A percentile compares a stretch with the other conserved stretches of the same genome.
Evolutionary conservation across 345 rosid genomes (phyloP).

Genomic region (Rhodamnia argentea): DNA sequence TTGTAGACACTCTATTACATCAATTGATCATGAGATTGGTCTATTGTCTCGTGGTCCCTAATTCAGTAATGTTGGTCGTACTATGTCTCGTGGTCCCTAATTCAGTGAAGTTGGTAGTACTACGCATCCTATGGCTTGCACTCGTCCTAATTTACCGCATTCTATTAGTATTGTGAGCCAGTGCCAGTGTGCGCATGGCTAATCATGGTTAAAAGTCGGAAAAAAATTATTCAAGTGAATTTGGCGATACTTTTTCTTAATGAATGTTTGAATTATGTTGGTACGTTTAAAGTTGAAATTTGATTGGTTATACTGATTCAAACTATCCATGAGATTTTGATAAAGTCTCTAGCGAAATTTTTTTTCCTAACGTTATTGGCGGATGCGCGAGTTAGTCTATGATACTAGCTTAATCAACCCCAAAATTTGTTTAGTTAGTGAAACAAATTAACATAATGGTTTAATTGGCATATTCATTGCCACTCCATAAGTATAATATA

Average conservation of each 20-base stretch:
- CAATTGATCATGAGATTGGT: neutral
- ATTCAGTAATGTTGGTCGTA: neutral
- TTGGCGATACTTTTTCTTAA: neutral
- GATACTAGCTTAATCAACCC: neutral
- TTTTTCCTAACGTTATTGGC: neutral
- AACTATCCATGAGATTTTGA: neutral
- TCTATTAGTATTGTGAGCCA: neutral
- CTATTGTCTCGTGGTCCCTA: neutral
- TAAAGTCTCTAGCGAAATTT: neutral
- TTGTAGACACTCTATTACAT: neutral
- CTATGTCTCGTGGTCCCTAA: neutral
- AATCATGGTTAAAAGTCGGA: neutral
- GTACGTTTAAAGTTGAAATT: neutral
- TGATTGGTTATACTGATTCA: neutral
- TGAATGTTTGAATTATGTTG: neutral
- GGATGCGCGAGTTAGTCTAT: neutral
- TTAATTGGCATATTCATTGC: neutral
- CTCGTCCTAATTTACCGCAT: neutral
- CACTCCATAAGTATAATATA: neutral
- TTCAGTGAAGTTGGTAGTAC: neutral
- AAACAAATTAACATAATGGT: neutral
- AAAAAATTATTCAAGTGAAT: neutral
- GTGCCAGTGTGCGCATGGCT: neutral
- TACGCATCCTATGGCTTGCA: neutral
- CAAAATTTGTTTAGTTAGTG: neutral